Percentiles rank a stretch among this genome's conserved stretches.
These are phyloP conservation scores for Colletotrichum ledebouriae DNA, from an alignment of 2,329 filamentous ascomycete species.

Conservation along the genomic window DNA sequence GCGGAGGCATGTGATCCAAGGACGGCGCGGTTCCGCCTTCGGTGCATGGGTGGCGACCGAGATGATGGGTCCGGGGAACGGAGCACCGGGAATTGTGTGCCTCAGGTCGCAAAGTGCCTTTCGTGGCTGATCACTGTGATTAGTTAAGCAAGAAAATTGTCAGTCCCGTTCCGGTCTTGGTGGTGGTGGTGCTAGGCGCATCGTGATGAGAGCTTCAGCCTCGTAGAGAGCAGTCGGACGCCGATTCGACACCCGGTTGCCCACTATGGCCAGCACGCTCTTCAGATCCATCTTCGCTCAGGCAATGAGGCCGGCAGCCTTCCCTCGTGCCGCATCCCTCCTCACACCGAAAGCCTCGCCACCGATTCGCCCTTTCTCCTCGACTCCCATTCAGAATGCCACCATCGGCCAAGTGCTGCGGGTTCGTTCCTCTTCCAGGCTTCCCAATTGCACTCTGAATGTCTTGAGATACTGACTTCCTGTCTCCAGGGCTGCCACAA, in stretches of 20 bases:
- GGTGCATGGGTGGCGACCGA: slow-evolving; percentile 21
- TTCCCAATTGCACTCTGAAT: neutral
- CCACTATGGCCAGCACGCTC: slow-evolving; percentile 52
- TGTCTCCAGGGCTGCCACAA: slow-evolving; percentile 77
- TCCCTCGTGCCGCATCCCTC: slow-evolving; percentile 40
- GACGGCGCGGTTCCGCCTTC: slow-evolving; percentile 14
- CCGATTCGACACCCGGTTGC: neutral
- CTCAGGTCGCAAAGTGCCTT: neutral
- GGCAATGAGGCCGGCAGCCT: slow-evolving; percentile 46
- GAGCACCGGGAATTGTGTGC: neutral
- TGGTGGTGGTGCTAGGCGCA: neutral
- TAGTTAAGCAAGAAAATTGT: slow-evolving; percentile 37
- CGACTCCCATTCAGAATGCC: slow-evolving; percentile 67
- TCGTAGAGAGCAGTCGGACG: slow-evolving; percentile 32
- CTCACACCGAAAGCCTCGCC: slow-evolving; percentile 37
- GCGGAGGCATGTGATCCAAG: slow-evolving; percentile 38
- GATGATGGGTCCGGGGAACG: slow-evolving; percentile 36
- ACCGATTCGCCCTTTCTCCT: slow-evolving; percentile 65
- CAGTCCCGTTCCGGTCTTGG: neutral
- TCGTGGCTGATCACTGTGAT: neutral
- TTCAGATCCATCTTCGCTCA: slow-evolving; percentile 52
- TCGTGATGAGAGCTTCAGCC: slow-evolving; percentile 15
- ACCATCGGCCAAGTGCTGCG: slow-evolving; percentile 82
- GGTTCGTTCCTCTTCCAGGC: slow-evolving; percentile 50
- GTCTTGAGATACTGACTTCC: neutral